Evolutionary conservation across 2,329 filamentous ascomycete genomes (phyloP).

Genomic region (Colletotrichum spinosum): DNA sequence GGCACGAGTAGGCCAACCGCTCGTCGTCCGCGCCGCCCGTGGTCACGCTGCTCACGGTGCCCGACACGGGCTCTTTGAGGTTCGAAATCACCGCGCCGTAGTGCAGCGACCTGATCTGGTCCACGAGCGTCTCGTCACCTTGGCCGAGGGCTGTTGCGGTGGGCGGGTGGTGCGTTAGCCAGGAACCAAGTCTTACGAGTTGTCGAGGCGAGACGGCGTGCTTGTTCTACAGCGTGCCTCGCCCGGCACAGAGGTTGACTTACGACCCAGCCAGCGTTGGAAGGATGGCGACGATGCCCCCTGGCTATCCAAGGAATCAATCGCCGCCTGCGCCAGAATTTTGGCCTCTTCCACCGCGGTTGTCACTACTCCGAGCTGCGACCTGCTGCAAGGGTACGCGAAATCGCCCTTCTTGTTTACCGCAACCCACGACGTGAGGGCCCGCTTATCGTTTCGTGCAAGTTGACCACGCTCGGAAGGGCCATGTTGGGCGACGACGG

Average conservation of each 20-base stretch:
- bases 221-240: background rate
- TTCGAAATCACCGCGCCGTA: background rate
- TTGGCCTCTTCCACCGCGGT: background rate
- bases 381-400: background rate
- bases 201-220: background rate
- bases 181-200: background rate
- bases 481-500: too few relatives aligned
- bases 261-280: background rate
- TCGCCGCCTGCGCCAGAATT: background rate
- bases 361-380: background rate
- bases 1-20: background rate
- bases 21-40: background rate
- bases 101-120: background rate
- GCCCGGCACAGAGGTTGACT: background rate
- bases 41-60: background rate
- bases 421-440: background rate
- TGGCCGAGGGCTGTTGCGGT: background rate
- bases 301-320: background rate
- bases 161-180: fast-evolving
- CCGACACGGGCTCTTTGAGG: background rate
- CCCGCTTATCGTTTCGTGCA: background rate
- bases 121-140: fast-evolving
- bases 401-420: background rate
- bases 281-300: background rate
- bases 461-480: background rate